Evolutionary conservation across 768 basidiomycete species (phyloP).

Genomic region (Psilocybe sp.): DNA sequence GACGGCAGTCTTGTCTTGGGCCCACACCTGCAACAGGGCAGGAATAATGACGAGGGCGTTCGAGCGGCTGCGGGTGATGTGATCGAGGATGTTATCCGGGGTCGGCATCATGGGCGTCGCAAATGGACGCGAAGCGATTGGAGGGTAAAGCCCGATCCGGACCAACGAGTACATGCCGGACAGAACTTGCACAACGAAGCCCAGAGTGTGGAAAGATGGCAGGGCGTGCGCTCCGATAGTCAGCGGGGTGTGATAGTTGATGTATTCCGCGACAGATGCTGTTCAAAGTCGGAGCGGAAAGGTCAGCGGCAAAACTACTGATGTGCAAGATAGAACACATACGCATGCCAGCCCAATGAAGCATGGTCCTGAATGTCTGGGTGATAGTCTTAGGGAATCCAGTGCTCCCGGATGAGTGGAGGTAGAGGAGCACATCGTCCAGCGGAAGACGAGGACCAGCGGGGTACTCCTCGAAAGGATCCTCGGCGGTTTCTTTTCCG

Average conservation of each 20-base stretch:
- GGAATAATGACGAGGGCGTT: constrained; percentile 35
- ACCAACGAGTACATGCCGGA: constrained; percentile 18
- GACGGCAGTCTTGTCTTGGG: constrained; percentile 22
- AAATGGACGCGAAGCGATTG: constrained; percentile 27
- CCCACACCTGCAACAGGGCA: constrained; percentile 37
- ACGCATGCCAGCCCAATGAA: constrained; percentile 36
- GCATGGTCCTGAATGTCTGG: constrained; percentile 25
- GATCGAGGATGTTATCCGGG: constrained; percentile 29
- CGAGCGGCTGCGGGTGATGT: constrained; percentile 23
- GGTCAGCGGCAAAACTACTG: neutral
- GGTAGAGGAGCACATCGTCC: constrained; percentile 28
- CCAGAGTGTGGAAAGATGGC: constrained; percentile 39
- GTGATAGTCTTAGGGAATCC: constrained; percentile 43
- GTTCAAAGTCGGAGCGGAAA: too few species aligned
- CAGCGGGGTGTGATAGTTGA: constrained; percentile 16
- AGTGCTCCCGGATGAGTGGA: constrained; percentile 51
- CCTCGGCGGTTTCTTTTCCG: constrained; percentile 26
- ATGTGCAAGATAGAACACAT: constrained; percentile 10
- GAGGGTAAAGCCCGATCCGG: constrained; percentile 12
- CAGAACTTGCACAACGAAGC: constrained; percentile 28
- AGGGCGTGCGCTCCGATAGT: constrained; percentile 26
- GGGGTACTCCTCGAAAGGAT: constrained; percentile 28
- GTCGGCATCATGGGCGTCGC: constrained; percentile 31
- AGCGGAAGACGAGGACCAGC: constrained; percentile 7
- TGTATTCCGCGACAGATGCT: constrained; percentile 14